Evolutionary conservation across 345 rosid genomes (phyloP), one percentile per base, ranked within the genome.

Genomic region (Linum lewisii): DNA sequence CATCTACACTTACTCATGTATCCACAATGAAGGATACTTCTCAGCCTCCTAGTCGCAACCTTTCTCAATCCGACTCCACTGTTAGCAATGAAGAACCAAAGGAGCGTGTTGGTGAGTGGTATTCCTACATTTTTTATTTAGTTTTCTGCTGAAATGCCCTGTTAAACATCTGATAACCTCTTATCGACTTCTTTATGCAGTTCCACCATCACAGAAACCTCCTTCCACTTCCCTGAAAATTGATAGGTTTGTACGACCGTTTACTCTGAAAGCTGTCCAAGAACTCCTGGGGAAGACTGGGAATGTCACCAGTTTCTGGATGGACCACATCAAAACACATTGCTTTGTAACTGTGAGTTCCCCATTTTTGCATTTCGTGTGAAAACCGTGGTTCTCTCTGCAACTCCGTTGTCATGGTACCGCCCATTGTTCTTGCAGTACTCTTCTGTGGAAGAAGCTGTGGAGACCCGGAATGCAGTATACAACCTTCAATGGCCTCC

Each of bases 281-380:
- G 99, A 87, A 73, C 90, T 94, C 66, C 69, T 94, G 23, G 95
- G 93, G 23, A 85, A 85, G 76, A 90, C 96, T 24, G 97, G 99
- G 63, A 75, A 60, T 16, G 77, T 87, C 44, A 69, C 80, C 26
- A 77, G 78, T 73, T 94, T 93, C 79, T 93, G 99, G 99, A 93
- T 93, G 99, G 97, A 93, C 54, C 79, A 85, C 42, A 93, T 93
- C 61, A 93, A 93, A 79, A 93, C 99, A 47, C 99, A 93, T 77
- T 93, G 99, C 82, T 93, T 75, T 61, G 90, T 87, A 29, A 78
- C 83, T 49, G 99, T 94, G 84, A 81, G 95, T 51, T 45, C 15
- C 42, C 55, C 18, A 29, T 29, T 3, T 29, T 29, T 29, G 34
- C 7, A 3, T 29, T 29, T 29, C 34, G 7, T 4, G 34, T 29